phyloP scores from a whole-genome alignment of 2,329 filamentous ascomycete genomes.

The Claviceps monticola region DNA sequence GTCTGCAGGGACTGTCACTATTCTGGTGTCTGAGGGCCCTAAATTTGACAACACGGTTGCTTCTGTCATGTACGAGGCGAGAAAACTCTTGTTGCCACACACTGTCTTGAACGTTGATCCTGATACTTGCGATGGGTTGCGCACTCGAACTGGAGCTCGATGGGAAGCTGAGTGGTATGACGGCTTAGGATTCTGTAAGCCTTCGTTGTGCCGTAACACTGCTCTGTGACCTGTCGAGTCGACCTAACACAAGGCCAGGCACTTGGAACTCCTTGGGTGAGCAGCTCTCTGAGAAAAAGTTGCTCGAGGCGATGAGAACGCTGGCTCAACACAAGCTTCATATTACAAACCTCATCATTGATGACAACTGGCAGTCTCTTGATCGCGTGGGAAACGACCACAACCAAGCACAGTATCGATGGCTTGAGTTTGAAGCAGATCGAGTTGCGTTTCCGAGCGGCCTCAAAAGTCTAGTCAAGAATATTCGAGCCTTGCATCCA shows the following conservation, averaged over 20 bases:
- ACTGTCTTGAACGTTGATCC: constrained; percentile 27
- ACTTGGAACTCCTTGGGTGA: constrained; percentile 94
- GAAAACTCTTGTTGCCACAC: constrained; percentile 35
- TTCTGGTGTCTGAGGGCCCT: constrained; percentile 59
- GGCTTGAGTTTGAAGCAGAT: constrained; percentile 80
- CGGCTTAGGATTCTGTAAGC: constrained; percentile 72
- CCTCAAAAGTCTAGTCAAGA: constrained; percentile 53
- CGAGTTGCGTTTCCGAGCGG: constrained; percentile 65
- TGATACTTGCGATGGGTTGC: constrained; percentile 31
- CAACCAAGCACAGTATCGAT: constrained; percentile 46
- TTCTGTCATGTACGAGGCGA: constrained; percentile 77
- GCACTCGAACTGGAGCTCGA: constrained; percentile 36
- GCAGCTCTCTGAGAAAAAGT: constrained; percentile 64
- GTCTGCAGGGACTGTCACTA: constrained; percentile 37
- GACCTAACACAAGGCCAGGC: constrained; percentile 22
- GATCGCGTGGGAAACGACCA: constrained; percentile 34
- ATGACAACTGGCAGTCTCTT: constrained; percentile 90
- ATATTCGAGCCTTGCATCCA: constrained; percentile 55
- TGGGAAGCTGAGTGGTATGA: constrained; percentile 89
- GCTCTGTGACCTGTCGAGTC: constrained; percentile 8
- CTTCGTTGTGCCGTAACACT: neutral
- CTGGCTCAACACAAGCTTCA: constrained; percentile 60
- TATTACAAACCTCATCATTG: constrained; percentile 79
- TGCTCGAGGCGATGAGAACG: constrained; percentile 59
- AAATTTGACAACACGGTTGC: constrained; percentile 64